These are phyloP conservation scores for Scopulariopsis brevicaulis DNA, from an alignment of 2,329 filamentous ascomycete genomes.

Conservation along the genomic window DNA sequence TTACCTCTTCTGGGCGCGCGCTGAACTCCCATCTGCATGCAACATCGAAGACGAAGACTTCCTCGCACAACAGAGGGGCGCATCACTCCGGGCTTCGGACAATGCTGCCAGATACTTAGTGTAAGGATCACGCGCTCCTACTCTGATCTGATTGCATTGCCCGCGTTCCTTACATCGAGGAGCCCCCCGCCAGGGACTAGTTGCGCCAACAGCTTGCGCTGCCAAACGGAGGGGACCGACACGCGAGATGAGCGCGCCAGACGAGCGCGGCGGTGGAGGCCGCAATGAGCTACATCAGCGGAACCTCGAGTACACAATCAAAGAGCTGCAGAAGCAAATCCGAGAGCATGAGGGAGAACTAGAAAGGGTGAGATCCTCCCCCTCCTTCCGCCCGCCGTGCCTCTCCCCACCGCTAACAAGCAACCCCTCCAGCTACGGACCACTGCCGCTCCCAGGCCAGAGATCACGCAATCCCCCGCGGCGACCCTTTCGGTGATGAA, in stretches of 20 bases:
- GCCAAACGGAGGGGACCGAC: not conserved
- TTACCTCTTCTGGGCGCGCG: not conserved
- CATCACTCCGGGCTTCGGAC: too few relatives aligned
- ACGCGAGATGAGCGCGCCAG: constrained; percentile 1
- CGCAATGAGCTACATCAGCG: constrained; percentile 28
- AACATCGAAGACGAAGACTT: too few relatives aligned
- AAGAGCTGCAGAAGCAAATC: constrained; percentile 50
- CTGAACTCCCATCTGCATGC: not conserved
- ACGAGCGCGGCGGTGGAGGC: not conserved
- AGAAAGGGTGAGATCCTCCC: constrained; percentile 23
- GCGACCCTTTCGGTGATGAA: constrained; percentile 40
- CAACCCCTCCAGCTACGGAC: constrained; percentile 10
- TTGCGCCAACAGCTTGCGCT: not conserved
- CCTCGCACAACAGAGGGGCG: too few relatives aligned
- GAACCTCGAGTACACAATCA: constrained; percentile 55
- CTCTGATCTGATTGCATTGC: too few relatives aligned
- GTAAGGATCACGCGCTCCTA: too few relatives aligned
- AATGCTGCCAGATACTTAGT: too few relatives aligned
- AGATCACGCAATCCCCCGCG: constrained; percentile 3
- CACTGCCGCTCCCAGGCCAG: constrained; percentile 3
- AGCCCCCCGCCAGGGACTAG: too few relatives aligned
- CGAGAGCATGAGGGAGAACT: constrained; percentile 40
- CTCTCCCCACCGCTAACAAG: constrained; percentile 1
- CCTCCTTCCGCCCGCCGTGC: too few relatives aligned
- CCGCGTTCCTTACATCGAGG: too few relatives aligned